phyloP scores from a whole-genome alignment of 1,284 basidiomycete species.

The Ustilago shanxiensis region DNA sequence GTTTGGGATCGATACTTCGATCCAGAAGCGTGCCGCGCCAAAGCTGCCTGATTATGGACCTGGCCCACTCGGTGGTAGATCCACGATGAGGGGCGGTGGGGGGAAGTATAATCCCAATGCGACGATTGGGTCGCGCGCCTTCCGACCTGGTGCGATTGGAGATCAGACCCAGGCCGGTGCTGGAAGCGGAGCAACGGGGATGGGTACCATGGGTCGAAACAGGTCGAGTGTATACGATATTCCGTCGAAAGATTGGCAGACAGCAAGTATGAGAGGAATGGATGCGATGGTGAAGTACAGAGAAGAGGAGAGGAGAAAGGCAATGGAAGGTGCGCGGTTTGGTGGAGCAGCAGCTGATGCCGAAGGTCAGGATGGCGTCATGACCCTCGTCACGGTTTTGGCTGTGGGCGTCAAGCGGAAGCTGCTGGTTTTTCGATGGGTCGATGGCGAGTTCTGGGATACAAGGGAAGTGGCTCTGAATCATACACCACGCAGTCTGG shows the following conservation, averaged over 20 bases:
- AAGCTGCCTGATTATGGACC: constrained; percentile 43
- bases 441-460: constrained; percentile 82
- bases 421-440: constrained; percentile 86
- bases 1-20: constrained; percentile 79
- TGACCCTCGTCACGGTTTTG: constrained; percentile 77
- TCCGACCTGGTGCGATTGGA: constrained; percentile 41
- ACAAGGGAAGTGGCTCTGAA: constrained; percentile 82
- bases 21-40: constrained; percentile 70
- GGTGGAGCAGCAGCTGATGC: constrained; percentile 41
- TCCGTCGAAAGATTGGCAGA: constrained; percentile 46
- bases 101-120: constrained; percentile 21
- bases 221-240: constrained; percentile 35
- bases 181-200: constrained; percentile 2
- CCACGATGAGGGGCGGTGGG: constrained; percentile 23
- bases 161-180: constrained; percentile 27
- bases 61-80: constrained; percentile 42
- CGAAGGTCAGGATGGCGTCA: constrained; percentile 42
- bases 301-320: constrained; percentile 45
- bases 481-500: constrained; percentile 83
- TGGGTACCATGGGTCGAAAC: constrained; percentile 28
- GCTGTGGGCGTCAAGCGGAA: constrained; percentile 87
- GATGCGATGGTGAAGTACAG: constrained; percentile 51
- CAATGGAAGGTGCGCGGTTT: constrained; percentile 51
- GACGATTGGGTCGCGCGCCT: constrained; percentile 30
- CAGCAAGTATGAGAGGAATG: constrained; percentile 57